These are phyloP conservation scores for Ascochyta clinopodiicola DNA, from an alignment of 2,329 filamentous ascomycete species.

Conservation along the genomic window DNA sequence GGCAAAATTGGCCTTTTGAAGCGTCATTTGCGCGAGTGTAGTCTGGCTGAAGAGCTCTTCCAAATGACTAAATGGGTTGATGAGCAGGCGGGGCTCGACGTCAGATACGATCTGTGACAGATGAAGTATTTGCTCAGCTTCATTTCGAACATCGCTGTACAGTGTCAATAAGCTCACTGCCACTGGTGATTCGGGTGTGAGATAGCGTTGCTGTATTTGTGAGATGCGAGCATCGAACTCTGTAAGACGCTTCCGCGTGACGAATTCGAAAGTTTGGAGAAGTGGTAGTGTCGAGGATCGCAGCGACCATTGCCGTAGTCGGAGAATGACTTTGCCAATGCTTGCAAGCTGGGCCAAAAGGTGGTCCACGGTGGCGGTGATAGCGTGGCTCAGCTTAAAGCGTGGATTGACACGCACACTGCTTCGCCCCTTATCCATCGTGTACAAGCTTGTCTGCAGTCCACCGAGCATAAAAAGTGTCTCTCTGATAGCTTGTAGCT, in stretches of 20 bases:
- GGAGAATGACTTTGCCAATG: conserved; percentile 57
- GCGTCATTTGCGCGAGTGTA: conserved; percentile 72
- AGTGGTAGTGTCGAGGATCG: conserved; percentile 45
- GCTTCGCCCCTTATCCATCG: conserved; percentile 38
- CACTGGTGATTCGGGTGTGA: conserved; percentile 60
- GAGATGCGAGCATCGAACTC: conserved; percentile 67
- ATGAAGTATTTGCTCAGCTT: conserved; percentile 63
- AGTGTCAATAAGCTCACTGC: conserved; percentile 72
- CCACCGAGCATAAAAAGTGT: conserved; percentile 85
- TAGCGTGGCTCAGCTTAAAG: conserved; percentile 51
- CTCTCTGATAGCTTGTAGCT: conserved; percentile 77
- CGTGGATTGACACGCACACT: conserved; percentile 45
- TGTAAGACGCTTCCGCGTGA: conserved; percentile 63
- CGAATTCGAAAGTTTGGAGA: conserved; percentile 74
- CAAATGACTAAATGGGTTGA: conserved; percentile 71
- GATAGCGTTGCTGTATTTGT: conserved; percentile 65
- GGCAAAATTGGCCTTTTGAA: conserved; percentile 66
- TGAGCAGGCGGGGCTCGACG: conserved; percentile 54
- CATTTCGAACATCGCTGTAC: conserved; percentile 62
- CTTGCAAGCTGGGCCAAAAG: conserved; percentile 54
- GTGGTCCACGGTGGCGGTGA: conserved; percentile 41
- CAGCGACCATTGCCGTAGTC: conserved; percentile 58
- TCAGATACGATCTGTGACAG: conserved; percentile 69
- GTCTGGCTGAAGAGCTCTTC: conserved; percentile 78
- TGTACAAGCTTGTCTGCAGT: conserved; percentile 75